These are phyloP conservation scores for Paraphaeosphaeria minitans DNA, from an alignment of 2,329 filamentous ascomycete genomes.

Conservation along the genomic window DNA sequence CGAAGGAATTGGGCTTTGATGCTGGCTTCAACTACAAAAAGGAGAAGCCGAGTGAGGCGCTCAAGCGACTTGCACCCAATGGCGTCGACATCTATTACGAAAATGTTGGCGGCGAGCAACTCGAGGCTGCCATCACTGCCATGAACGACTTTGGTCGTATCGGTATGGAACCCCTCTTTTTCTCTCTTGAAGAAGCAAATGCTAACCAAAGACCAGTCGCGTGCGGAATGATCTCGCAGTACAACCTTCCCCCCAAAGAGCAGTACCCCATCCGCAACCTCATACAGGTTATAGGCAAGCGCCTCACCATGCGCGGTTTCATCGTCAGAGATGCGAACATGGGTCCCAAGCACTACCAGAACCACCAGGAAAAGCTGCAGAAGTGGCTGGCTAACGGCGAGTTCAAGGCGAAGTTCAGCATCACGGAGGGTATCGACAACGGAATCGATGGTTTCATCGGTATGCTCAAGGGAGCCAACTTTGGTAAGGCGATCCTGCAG, in stretches of 20 bases:
- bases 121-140: conserved; percentile 68
- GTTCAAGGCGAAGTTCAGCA: conserved; percentile 70
- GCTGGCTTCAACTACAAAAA: conserved; percentile 88
- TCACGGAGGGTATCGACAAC: conserved; percentile 79
- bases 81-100: conserved; percentile 86
- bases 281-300: conserved; percentile 68
- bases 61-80: conserved; percentile 72
- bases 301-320: conserved; percentile 75
- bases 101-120: conserved; percentile 77
- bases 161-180: conserved; percentile 51
- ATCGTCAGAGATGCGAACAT: conserved; percentile 70
- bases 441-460: conserved; percentile 74
- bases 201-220: conserved; percentile 42
- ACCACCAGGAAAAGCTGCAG: conserved; percentile 77
- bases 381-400: conserved; percentile 77
- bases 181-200: background rate
- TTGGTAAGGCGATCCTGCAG: conserved; percentile 83
- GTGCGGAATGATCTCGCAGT: conserved; percentile 73
- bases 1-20: conserved; percentile 72
- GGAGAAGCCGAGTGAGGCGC: conserved; percentile 70
- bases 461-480: conserved; percentile 78
- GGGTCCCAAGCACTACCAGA: conserved; percentile 67
- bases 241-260: conserved; percentile 67
- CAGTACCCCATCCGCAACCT: conserved; percentile 71
- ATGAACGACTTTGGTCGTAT: conserved; percentile 72